Base-by-base conservation (phyloP, 768 basidiomycete genomes). In the Suillus subalutaceus region DNA sequence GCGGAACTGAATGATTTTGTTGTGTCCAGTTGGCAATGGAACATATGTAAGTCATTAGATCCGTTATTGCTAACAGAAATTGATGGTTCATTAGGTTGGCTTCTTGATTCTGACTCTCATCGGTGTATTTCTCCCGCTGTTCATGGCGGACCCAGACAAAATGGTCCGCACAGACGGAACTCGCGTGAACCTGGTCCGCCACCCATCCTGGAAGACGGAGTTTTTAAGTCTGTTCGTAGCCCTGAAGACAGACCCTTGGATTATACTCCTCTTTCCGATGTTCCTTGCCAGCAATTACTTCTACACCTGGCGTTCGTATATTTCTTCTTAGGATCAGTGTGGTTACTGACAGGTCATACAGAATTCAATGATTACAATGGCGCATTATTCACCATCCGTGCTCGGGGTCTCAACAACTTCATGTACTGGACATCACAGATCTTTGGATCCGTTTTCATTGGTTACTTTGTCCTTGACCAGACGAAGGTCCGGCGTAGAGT, bases 221-320 rank as follows among this genome's bases (percentile, higher is more conserved):
- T 79, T 94, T 62, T 78, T 83, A 66, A 89, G 88, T 6, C 83
- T 94, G 32, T 92, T 85, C 77, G 66, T 89, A 61, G 85, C 90
- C 0, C 79, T 95, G 58, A 84, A 80, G 62, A 87, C 85, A 2
- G 93, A 94, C 70, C 90, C 90, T 0, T 82, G 85, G 79, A 88
- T 95, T 71, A 35, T 93, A 10, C 77, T 92, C 4, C 85, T 93
- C 40, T 91, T 94, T 80, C 93, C 93, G 40, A 90, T 94, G 89
- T 93, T 94, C 77, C 85, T 92, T 64, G 86, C 90, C 6, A 90
- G 88, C 62, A 93, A 93, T 75, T 93, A 90, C 86, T 93, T 93
- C 79, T 92, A 91, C 72, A 87, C 92, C 13, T 93, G 90, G 90
- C 90, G 91, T 91, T 65, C 72, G 89, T 80, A 20, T 44, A 66